Base-by-base conservation (phyloP, 1,284 basidiomycete genomes). In the Cryptococcus deneoformans region DNA sequence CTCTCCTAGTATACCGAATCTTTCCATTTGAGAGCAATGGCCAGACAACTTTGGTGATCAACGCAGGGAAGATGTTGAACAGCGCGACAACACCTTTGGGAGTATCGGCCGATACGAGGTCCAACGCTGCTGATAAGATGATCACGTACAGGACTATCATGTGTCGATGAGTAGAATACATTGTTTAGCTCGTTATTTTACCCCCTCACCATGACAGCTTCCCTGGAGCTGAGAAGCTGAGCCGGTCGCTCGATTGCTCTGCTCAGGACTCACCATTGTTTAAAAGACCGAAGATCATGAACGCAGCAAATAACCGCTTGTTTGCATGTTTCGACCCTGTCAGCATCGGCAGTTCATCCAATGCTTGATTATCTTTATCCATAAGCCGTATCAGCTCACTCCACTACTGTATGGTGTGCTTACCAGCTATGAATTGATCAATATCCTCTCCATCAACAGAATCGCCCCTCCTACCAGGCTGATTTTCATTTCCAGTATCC, bases 61-160 rank as follows among this genome's bases (percentile, higher is more conserved):
- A 78, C 0, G 88, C 84, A 0, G 90, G 90, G 29, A 87, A 84
- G 57, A 94, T 92, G 71, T 95, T 93, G 79, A 89, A 92, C 74
- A 95, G 92, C 0, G 88, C 87, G 50, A 96, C 91, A 56, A 97
- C 85, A n/a, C 93, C 94, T 70, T 81, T 81, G 0, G 92, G 92
- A 0, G 90, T 92, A 4, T 87, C 84, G 0, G 89, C 85, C 4
- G 94, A 91, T 0, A 98, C 92, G 4, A 99, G 83, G 75, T 99
- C 95, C 12, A 97, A 81, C 0, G 95, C 95, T 5, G 95, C 95
- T 1, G 92, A 95, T 29, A 98, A 84, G 62, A 98, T 97, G 64
- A 99, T 90, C 39, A 98, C 94, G 76, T 98, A 96, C 57, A 92
- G 81, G 9, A 93, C 90, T 92, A 65, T 0, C 60, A 2, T 45